A percentile compares a stretch with the other conserved stretches of the same genome.
These are phyloP conservation scores for Russula virescens DNA, from an alignment of 768 basidiomycete genomes.

Conservation along the genomic window DNA sequence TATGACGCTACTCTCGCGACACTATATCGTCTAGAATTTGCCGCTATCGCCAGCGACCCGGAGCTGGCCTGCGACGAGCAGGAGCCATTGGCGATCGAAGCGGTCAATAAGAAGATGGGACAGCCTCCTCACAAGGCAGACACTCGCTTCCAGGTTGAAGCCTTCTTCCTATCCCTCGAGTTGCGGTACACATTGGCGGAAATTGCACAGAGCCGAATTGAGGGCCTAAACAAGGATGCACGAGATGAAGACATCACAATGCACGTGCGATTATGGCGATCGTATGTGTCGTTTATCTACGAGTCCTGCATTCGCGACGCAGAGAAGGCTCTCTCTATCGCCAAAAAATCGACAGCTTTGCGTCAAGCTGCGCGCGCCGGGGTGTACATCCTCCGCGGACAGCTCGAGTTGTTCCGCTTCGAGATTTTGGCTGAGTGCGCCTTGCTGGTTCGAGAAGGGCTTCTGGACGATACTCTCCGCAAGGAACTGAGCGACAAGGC, in stretches of 20 bases:
- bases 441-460: slow-evolving; percentile 2
- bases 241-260: slow-evolving; percentile 1
- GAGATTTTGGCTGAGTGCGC: slow-evolving; percentile 18
- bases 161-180: slow-evolving; percentile 33
- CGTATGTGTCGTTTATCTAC: slow-evolving; percentile 27
- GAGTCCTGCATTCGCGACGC: slow-evolving; percentile 29
- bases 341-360: slow-evolving; percentile 27
- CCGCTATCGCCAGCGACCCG: slow-evolving; percentile 23
- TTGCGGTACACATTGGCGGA: slow-evolving; percentile 32
- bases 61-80: slow-evolving; percentile 25
- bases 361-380: slow-evolving; percentile 28
- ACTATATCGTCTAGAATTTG: slow-evolving; percentile 31
- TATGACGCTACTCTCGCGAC: slow-evolving; percentile 33
- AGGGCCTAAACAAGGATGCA: slow-evolving; percentile 10
- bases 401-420: slow-evolving; percentile 30
- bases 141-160: slow-evolving; percentile 33
- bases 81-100: slow-evolving; percentile 28
- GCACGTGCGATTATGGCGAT: slow-evolving; percentile 24
- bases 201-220: slow-evolving; percentile 29
- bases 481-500: neutral
- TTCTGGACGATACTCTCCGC: neutral
- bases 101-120: slow-evolving; percentile 31
- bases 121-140: slow-evolving; percentile 34
- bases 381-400: slow-evolving; percentile 26
- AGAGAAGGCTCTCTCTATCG: slow-evolving; percentile 26